Percentiles rank a stretch among this genome's conserved stretches.
Conservation (phyloP, 2,329 filamentous ascomycete species). For the Talaromyces sp. region DNA sequence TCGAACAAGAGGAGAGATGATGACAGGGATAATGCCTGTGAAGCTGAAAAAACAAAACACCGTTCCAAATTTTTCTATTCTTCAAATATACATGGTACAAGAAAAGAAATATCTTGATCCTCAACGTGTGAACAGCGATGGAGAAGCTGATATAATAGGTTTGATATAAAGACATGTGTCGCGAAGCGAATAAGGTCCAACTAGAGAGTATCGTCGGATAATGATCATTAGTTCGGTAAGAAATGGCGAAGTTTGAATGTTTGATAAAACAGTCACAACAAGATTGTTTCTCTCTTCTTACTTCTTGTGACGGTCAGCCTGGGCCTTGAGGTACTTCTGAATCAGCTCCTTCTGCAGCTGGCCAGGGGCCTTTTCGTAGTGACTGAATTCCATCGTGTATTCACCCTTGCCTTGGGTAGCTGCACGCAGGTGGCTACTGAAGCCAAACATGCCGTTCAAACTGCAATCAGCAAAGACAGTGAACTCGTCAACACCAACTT, state of each 20-base stretch:
- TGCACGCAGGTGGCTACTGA: conserved; percentile 82
- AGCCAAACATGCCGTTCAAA: conserved; percentile 96
- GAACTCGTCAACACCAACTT: conserved; percentile 90
- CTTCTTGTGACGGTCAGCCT: conserved; percentile 60
- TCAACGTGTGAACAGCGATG: conserved; percentile 12
- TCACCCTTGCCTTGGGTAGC: conserved; percentile 98
- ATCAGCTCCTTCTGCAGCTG: conserved; percentile 80
- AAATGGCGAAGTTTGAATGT: background rate
- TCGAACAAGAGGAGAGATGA: background rate
- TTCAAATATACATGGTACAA: background rate
- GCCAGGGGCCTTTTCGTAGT: conserved; percentile 80
- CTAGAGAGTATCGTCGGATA: background rate
- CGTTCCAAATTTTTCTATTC: background rate
- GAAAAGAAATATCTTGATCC: background rate
- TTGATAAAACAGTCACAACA: background rate
- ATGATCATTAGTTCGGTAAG: background rate
- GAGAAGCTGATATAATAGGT: conserved; percentile 10
- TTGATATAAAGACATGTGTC: conserved; percentile 1
- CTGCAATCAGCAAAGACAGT: conserved; percentile 87
- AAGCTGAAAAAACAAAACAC: conserved; percentile 4
- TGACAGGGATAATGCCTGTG: conserved; percentile 1
- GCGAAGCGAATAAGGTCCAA: background rate
- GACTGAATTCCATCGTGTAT: conserved; percentile 98
- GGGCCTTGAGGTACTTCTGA: conserved; percentile 61
- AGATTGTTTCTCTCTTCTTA: conserved; percentile 20